Base-by-base conservation (phyloP, 345 rosid genomes). In the Rhizophora apiculata region DNA sequence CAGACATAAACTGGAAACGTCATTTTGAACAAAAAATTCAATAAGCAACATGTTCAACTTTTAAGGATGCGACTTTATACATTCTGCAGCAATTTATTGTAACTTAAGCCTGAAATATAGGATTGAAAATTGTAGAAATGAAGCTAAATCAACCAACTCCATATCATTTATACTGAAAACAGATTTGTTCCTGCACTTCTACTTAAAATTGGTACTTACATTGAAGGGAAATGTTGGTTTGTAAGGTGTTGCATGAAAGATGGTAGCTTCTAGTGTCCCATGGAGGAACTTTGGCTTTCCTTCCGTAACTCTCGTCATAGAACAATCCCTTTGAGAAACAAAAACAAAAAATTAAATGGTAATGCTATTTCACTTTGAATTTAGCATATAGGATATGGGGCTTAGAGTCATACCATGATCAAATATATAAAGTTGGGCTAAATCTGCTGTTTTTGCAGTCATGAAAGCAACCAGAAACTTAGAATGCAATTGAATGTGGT, bases 241-340 rank as follows among this genome's bases (percentile, higher is more conserved):
- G 69, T 70, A 83, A 43, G 90, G 85, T 36, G 97, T 91, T 49
- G 97, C 94, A 68, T 89, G 83, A 67, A 93, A 91, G 57, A 93
- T 85, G 63, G 92, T 84, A 56, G 77, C 86, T 83, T 93, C 98
- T 56, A 93, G 85, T 71, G 97, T 93, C 72, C 98, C 98, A 74
- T 93, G 97, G 64, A 93, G 86, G 64, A 81, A 85, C 66, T 76
- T 82, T 36, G 60, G 74, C 52, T 77, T 79, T 29, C 70, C 72
- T 59, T 79, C 87, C 91, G 80, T 83, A 58, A 56, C 22, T 64
- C 36, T 27, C 21, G 27, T 11, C 10, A 51, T 58, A 43, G 37
- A 71, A 11, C 22, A 43, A 37, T 34, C 26, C 34, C 69, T 34
- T 63, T 4, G 43, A 71, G 52, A 68, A 21, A 57, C 13, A 10